Evolutionary conservation across 495 filamentous ascomycete species (phyloP), one percentile per base, ranked within the genome.

Genomic region (Baudoinia panamericana): DNA sequence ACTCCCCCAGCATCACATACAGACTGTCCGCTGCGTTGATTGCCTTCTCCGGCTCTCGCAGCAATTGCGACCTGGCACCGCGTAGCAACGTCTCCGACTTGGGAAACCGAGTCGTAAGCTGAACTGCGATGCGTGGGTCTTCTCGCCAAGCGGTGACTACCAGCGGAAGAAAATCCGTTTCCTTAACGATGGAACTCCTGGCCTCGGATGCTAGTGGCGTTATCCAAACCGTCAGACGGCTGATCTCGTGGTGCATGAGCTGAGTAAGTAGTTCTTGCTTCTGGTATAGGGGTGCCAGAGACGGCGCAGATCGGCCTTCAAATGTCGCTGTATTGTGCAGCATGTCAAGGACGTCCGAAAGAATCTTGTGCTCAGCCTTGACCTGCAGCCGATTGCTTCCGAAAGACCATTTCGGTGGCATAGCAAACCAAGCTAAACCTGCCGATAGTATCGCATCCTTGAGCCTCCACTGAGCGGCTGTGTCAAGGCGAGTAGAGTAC

Each of bases 321-420:
- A 84, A n/a, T 11, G 4, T 30, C 17, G 10, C 30, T 23, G 19
- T 4, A 34, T 48, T 61, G 2, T 62, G 69, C 42, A 99, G 56
- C 20, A 75, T 70, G 31, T 62, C 60, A 20, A 73, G 62, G 26
- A 95, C 76, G 60, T 96, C 88, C 8, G 67, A 67, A 6, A 99
- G 71, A 23, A 96, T 60, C 46, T 76, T 78, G 23, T 82, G 75
- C 59, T 99, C 92, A 0, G 92, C 84, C 60, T 90, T 96, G 21
- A 96, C 69, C 55, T 96, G 90, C 6, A 95, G 64, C 32, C 82
- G 69, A 56, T 95, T 95, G 43, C 88, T 86, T 29, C 92, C 92
- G 57, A 92, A 96, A 2, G 87, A 92, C 90, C 90, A 99, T 46
- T 71, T 71, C 24, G 92, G 83, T 12, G 81, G 64, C 45, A 76